These are phyloP conservation scores for Somion occarium DNA, from an alignment of 1,284 basidiomycete species.

Conservation along the genomic window DNA sequence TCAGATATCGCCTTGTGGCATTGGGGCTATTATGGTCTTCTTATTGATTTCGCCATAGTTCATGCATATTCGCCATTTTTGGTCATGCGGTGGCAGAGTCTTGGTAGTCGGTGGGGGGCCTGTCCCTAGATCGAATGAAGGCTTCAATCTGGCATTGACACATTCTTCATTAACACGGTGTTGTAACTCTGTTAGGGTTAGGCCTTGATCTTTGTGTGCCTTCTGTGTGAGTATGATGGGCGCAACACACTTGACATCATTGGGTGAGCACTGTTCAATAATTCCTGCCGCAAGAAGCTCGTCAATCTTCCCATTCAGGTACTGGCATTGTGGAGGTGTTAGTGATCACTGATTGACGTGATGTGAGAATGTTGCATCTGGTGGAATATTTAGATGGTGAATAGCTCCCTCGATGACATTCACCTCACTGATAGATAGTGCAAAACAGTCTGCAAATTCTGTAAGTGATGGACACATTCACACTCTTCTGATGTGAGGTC, in stretches of 20 bases:
- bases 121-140: constrained; percentile 13
- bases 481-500: constrained; percentile 9
- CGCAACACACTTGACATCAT: constrained; percentile 24
- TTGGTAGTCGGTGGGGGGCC: constrained; percentile 5
- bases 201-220: constrained; percentile 23
- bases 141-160: constrained; percentile 17
- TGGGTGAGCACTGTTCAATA: constrained; percentile 22
- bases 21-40: constrained; percentile 28
- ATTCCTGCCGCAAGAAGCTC: constrained; percentile 29
- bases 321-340: constrained; percentile 26
- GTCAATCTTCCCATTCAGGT: constrained; percentile 25
- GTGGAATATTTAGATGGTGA: constrained; percentile 18
- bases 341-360: constrained; percentile 17
- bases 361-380: constrained; percentile 9
- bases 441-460: constrained; percentile 17
- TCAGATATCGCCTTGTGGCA: constrained; percentile 32
- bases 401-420: constrained; percentile 10
- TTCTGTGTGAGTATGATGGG: constrained; percentile 28
- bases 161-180: constrained; percentile 27
- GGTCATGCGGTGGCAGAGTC: constrained; percentile 4
- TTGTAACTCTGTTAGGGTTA: constrained; percentile 26
- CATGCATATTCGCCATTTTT: constrained; percentile 33
- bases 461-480: constrained; percentile 6
- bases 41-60: constrained; percentile 32
- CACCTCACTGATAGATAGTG: constrained; percentile 14